Evolutionary conservation across 495 filamentous ascomycete species (phyloP).

Genomic region (Penicillium ucsense): DNA sequence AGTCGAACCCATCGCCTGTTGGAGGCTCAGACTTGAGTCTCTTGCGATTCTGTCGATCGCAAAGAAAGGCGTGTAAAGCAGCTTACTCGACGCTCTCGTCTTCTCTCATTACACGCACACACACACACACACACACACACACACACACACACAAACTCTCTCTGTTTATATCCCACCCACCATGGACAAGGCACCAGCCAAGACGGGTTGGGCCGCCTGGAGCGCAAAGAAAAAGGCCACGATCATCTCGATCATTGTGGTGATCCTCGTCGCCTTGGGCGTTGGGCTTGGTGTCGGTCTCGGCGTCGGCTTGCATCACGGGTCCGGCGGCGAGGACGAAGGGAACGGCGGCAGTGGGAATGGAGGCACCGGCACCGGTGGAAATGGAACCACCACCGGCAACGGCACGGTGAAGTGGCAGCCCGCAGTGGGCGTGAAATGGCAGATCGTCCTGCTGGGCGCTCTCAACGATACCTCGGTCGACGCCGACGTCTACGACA

Average conservation of each 20-base stretch:
- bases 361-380: constrained; percentile 3
- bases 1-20: no score
- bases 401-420: constrained; percentile 34
- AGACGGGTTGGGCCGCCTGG: constrained; percentile 25
- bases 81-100: no score
- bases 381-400: constrained; percentile 14
- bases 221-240: constrained; percentile 31
- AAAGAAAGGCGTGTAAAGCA: no score
- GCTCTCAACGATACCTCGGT: constrained; percentile 33
- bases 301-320: constrained; percentile 26
- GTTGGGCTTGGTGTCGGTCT: constrained; percentile 47
- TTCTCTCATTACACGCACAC: no score
- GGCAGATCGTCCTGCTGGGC: constrained; percentile 45
- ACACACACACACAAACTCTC: no score
- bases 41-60: no score
- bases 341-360: constrained; percentile 5
- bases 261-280: constrained; percentile 38
- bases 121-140: no score
- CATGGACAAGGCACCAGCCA: constrained; percentile 1
- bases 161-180: background rate
- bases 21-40: no score
- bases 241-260: constrained; percentile 13
- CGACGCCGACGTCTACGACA: constrained; percentile 47
- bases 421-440: constrained; percentile 39
- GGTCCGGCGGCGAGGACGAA: constrained; percentile 9